A percentile compares a stretch with the other conserved stretches of the same genome.
These are phyloP conservation scores for Globisporangium camurandrum DNA, from an alignment of 352 stramenopile species.

Conservation along the genomic window DNA sequence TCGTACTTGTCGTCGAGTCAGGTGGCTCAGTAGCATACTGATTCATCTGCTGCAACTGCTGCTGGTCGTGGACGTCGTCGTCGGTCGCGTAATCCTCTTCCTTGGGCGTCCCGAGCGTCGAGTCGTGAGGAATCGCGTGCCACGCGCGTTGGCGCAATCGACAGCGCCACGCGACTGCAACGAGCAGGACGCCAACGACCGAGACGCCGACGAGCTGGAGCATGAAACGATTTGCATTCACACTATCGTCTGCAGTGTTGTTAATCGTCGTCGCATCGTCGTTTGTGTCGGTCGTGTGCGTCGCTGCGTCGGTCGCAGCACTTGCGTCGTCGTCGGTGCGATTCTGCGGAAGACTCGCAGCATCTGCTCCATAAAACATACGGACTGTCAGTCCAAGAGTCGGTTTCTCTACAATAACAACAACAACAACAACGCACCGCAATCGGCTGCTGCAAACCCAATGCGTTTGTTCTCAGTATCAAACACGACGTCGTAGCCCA, in stretches of 20 bases:
- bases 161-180: constrained; percentile 43
- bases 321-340: no score
- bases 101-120: constrained; percentile 15
- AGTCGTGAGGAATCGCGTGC: constrained; percentile 39
- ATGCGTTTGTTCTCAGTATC: constrained; percentile 67
- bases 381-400: background rate
- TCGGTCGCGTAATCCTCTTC: constrained; percentile 6
- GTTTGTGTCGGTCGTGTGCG: constrained; percentile 3
- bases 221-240: constrained; percentile 29
- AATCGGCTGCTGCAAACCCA: constrained; percentile 67
- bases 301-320: no score
- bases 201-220: constrained; percentile 42
- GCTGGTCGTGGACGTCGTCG: constrained; percentile 14
- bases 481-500: constrained; percentile 83
- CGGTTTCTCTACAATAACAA: background rate
- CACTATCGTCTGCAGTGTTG: no score
- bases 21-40: no score
- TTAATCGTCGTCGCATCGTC: constrained; percentile 10
- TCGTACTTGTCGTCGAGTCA: constrained; percentile 13
- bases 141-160: constrained; percentile 36
- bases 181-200: constrained; percentile 42
- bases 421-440: constrained; percentile 25
- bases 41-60: no score
- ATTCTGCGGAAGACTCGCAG: constrained; percentile 1
- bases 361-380: background rate